These are phyloP conservation scores for Rosa chinensis DNA, from an alignment of 306 rosid genomes.

Conservation along the genomic window DNA sequence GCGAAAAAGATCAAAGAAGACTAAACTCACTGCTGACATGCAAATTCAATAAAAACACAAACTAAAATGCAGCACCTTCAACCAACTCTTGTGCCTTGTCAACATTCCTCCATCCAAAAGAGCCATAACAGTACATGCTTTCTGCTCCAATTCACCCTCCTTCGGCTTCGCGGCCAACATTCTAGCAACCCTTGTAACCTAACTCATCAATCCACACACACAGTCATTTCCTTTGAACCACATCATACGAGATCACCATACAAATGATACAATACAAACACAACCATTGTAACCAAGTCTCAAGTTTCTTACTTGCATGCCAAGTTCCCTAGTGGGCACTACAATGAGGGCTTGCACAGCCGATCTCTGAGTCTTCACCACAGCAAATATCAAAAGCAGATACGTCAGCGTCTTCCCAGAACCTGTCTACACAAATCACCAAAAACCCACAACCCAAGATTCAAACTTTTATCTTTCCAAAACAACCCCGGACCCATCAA, in stretches of 20 bases:
- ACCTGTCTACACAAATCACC: constrained; percentile 72
- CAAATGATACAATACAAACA: background rate
- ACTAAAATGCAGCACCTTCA: constrained; percentile 54
- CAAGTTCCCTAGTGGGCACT: constrained; percentile 96
- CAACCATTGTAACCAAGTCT: background rate
- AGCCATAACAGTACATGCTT: constrained; percentile 77
- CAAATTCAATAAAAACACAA: background rate
- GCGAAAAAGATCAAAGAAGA: background rate
- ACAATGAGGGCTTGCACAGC: constrained; percentile 79
- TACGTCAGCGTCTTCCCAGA: constrained; percentile 95
- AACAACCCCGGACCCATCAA: background rate
- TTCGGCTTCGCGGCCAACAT: constrained; percentile 63
- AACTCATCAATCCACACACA: background rate
- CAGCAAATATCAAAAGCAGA: constrained; percentile 57
- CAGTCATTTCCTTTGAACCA: background rate
- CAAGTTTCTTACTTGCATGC: constrained; percentile 71
- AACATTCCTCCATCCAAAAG: constrained; percentile 92
- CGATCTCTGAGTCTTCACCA: constrained; percentile 42
- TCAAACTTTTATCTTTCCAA: background rate
- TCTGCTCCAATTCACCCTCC: constrained; percentile 55
- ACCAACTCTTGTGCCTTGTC: constrained; percentile 89
- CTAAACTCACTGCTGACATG: background rate
- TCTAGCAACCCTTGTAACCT: constrained; percentile 94
- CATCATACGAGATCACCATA: background rate
- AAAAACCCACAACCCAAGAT: background rate